These are phyloP conservation scores for Achaetomiella virescens DNA, from an alignment of 495 filamentous ascomycete genomes.

Conservation along the genomic window DNA sequence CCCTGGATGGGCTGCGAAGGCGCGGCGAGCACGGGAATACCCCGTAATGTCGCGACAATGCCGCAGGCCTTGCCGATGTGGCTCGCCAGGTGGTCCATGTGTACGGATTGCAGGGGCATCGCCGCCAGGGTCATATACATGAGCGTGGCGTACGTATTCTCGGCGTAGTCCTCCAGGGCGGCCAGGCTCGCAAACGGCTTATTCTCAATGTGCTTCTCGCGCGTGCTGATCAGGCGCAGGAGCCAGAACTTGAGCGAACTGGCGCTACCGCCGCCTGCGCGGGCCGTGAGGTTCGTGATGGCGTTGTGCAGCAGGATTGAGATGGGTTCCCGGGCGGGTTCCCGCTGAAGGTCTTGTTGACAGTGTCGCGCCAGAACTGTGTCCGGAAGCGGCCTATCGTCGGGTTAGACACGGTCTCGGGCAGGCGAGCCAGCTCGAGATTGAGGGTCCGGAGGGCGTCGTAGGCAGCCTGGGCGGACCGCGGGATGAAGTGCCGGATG, in stretches of 20 bases:
- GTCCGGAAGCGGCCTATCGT: constrained; percentile 80
- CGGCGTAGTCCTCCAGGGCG: constrained; percentile 78
- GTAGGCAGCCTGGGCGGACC: constrained; percentile 66
- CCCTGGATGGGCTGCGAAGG: constrained; percentile 52
- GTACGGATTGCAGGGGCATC: constrained; percentile 67
- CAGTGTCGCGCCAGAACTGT: constrained; percentile 87
- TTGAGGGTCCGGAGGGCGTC: constrained; percentile 90
- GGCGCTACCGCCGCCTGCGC: constrained; percentile 42
- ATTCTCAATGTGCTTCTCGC: constrained; percentile 79
- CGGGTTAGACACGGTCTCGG: constrained; percentile 76
- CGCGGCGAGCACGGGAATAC: constrained; percentile 77
- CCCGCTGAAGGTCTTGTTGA: constrained; percentile 64
- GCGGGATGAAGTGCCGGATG: constrained; percentile 77
- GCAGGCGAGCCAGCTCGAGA: constrained; percentile 78
- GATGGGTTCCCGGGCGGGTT: constrained; percentile 83
- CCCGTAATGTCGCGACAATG: constrained; percentile 75
- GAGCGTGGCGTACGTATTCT: constrained; percentile 90
- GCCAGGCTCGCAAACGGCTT: constrained; percentile 68
- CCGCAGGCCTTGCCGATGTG: constrained; percentile 93
- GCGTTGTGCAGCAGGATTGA: constrained; percentile 74
- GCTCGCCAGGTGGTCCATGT: constrained; percentile 86
- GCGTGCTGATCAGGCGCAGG: constrained; percentile 63
- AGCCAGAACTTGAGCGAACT: constrained; percentile 77
- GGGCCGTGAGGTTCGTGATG: constrained; percentile 52
- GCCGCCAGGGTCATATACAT: constrained; percentile 80